Conservation (phyloP, 345 rosid species). For the Syzygium aromaticum region DNA sequence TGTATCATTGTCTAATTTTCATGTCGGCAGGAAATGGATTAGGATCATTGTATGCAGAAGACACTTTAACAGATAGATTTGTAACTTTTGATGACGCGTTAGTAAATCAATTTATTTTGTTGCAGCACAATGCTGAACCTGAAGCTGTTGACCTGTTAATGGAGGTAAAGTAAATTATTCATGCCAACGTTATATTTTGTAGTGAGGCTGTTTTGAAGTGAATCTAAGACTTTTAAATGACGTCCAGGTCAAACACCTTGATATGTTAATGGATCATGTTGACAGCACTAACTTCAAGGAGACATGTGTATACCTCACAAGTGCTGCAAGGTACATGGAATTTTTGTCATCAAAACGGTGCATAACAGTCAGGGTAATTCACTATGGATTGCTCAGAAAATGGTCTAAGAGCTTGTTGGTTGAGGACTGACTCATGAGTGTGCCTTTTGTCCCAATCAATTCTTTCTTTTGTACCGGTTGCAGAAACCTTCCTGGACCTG, state of each 20-base stretch:
- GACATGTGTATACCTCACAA: slow-evolving; percentile 84
- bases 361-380: background rate
- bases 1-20: background rate
- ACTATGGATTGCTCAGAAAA: background rate
- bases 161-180: slow-evolving; percentile 44
- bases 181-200: background rate
- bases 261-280: slow-evolving; percentile 66
- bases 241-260: slow-evolving; percentile 86
- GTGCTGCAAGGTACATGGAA: slow-evolving; percentile 64
- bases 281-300: slow-evolving; percentile 78
- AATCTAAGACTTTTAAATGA: background rate
- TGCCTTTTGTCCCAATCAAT: background rate
- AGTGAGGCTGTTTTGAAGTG: background rate
- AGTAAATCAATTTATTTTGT: slow-evolving; percentile 3
- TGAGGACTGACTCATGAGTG: background rate
- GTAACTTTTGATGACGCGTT: background rate
- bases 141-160: slow-evolving; percentile 96
- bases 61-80: background rate
- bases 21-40: background rate
- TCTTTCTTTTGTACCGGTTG: slow-evolving; percentile 9
- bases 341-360: background rate
- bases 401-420: background rate
- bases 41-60: background rate
- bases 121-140: slow-evolving; percentile 96
- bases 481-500: slow-evolving; percentile 93